These are phyloP conservation scores for Bacidia rubella DNA, from an alignment of 495 filamentous ascomycete genomes.

Conservation along the genomic window DNA sequence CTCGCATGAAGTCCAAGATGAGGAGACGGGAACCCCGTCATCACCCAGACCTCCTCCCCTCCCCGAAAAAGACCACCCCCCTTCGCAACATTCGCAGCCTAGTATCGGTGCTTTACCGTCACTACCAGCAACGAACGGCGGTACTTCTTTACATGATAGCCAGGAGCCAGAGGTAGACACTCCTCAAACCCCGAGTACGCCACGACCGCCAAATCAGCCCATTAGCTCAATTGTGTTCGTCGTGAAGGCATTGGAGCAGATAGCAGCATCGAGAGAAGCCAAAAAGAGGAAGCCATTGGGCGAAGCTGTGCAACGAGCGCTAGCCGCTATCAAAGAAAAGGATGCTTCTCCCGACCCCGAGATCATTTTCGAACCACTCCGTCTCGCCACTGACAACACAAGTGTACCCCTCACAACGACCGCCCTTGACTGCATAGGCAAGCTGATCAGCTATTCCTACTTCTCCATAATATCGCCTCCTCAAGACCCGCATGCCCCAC, in stretches of 20 bases:
- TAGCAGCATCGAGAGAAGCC: slow-evolving; percentile 79
- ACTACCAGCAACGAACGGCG: slow-evolving; percentile 2
- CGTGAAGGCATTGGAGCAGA: slow-evolving; percentile 78
- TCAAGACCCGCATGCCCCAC: slow-evolving; percentile 12
- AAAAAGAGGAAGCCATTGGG: slow-evolving; percentile 64
- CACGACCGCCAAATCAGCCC: slow-evolving; percentile 35
- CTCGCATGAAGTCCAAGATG: background rate
- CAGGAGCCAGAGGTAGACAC: slow-evolving; percentile 46
- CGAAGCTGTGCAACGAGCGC: slow-evolving; percentile 65
- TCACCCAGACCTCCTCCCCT: slow-evolving; percentile 12
- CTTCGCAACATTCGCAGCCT: background rate
- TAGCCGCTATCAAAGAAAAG: slow-evolving; percentile 66
- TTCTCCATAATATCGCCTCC: slow-evolving; percentile 61
- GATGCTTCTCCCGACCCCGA: slow-evolving; percentile 69
- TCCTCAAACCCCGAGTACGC: slow-evolving; percentile 39
- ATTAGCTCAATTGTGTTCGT: slow-evolving; percentile 94
- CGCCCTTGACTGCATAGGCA: slow-evolving; percentile 94
- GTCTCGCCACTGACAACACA: slow-evolving; percentile 70
- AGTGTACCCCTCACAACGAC: slow-evolving; percentile 76
- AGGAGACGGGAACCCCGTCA: background rate
- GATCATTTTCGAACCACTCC: slow-evolving; percentile 78
- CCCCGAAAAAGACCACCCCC: slow-evolving; percentile 14
- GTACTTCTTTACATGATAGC: slow-evolving; percentile 21
- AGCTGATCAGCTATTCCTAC: slow-evolving; percentile 95
- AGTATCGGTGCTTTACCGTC: slow-evolving; percentile 9